Evolutionary conservation across 768 basidiomycete species (phyloP).

Genomic region (Panus rudis): DNA sequence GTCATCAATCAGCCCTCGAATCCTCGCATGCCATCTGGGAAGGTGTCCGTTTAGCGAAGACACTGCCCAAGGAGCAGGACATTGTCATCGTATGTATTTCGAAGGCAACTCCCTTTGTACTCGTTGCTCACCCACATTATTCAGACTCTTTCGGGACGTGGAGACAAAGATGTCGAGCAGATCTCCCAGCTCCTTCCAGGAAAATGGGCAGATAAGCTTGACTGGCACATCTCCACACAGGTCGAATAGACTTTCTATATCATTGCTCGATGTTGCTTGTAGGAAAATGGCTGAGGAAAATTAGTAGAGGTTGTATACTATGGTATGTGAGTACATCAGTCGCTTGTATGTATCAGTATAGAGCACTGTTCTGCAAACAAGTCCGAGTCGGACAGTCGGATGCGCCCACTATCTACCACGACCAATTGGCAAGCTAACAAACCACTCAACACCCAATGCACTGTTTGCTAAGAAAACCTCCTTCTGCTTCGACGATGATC

Average conservation of each 20-base stretch:
- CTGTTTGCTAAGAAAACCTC: too few relatives aligned
- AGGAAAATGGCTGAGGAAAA: background rate
- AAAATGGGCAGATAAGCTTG: constrained; percentile 89
- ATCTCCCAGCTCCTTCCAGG: constrained; percentile 88
- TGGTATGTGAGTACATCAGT: too few relatives aligned
- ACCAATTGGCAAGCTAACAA: too few relatives aligned
- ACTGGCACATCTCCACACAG: constrained; percentile 73
- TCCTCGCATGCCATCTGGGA: constrained; percentile 96
- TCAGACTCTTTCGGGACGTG: constrained; percentile 89
- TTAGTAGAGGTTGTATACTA: background rate
- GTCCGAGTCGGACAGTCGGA: too few relatives aligned
- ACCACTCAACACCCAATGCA: too few relatives aligned
- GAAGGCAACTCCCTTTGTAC: constrained; percentile 2
- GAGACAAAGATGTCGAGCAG: constrained; percentile 97
- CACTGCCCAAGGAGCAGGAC: constrained; percentile 75
- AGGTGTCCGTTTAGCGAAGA: constrained; percentile 78
- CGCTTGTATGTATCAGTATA: too few relatives aligned
- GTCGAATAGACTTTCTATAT: background rate
- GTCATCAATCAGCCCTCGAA: constrained; percentile 61
- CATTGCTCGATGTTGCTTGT: too few relatives aligned
- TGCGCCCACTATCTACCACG: too few relatives aligned
- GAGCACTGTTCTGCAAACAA: too few relatives aligned
- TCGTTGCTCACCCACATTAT: background rate
- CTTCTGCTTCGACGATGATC: too few relatives aligned
- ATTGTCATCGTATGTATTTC: constrained; percentile 74